Evolutionary conservation across 352 stramenopile genomes (phyloP).

Genomic region (Pythium rishiriense): DNA sequence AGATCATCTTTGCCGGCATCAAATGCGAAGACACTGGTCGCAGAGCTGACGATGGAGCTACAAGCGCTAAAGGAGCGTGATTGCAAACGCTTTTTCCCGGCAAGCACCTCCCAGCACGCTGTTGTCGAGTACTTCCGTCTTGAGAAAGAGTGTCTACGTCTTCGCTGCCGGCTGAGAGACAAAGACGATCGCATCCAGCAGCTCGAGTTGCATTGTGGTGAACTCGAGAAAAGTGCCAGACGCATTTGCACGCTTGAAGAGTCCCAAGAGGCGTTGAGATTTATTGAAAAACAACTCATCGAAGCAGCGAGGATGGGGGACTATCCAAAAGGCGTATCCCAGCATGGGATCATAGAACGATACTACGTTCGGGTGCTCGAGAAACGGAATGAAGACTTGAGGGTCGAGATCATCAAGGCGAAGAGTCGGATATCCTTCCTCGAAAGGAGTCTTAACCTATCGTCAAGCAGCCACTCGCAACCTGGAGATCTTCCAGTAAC

Average conservation of each 20-base stretch:
- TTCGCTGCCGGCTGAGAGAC: conserved; percentile 7
- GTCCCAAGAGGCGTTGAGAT: not conserved
- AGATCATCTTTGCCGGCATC: not conserved
- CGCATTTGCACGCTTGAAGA: not conserved
- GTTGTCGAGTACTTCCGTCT: conserved; percentile 24
- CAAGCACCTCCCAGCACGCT: conserved; percentile 5
- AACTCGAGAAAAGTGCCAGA: conserved; percentile 9
- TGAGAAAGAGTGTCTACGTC: conserved; percentile 19
- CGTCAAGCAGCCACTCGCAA: not conserved
- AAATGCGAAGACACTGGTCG: not conserved
- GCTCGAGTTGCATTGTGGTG: conserved; percentile 11
- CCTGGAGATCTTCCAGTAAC: not conserved
- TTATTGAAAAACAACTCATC: not conserved
- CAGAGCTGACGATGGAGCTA: conserved; percentile 6
- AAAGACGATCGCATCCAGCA: conserved; percentile 14
- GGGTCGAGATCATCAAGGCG: conserved; percentile 7
- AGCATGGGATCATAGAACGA: not conserved
- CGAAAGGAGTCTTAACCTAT: not conserved
- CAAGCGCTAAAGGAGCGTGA: not conserved
- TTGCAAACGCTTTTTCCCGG: conserved; percentile 13
- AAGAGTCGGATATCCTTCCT: conserved; percentile 5
- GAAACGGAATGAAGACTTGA: conserved; percentile 10
- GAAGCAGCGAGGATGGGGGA: no score
- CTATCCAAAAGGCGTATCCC: no score
- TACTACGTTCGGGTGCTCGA: conserved; percentile 3